Percentiles rank a stretch among this genome's conserved stretches.
phyloP scores from a whole-genome alignment of 2,329 filamentous ascomycete genomes.

The Pseudogymnoascus sp. region DNA sequence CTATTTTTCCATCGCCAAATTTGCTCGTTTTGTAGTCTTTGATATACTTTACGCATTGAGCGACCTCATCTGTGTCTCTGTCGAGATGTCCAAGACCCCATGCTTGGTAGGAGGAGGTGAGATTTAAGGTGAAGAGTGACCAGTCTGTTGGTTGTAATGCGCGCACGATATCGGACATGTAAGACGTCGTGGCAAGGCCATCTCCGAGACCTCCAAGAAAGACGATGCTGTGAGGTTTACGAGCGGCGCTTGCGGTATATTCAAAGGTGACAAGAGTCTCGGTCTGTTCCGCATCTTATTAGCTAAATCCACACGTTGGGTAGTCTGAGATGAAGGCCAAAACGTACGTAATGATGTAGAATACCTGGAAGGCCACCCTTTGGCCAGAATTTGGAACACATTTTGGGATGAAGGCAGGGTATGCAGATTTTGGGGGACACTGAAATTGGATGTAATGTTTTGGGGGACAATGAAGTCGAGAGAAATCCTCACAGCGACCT shows the following conservation, averaged over 20 bases:
- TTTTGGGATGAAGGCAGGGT: constrained; percentile 11
- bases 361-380: constrained; percentile 28
- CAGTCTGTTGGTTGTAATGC: constrained; percentile 31
- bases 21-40: constrained; percentile 28
- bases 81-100: constrained; percentile 33
- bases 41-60: constrained; percentile 26
- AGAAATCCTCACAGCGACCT: neutral
- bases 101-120: constrained; percentile 33
- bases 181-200: constrained; percentile 40
- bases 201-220: constrained; percentile 47
- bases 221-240: constrained; percentile 39
- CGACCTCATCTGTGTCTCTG: constrained; percentile 31
- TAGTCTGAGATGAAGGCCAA: neutral
- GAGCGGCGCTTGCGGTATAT: constrained; percentile 26
- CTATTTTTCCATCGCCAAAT: constrained; percentile 41
- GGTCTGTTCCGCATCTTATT: constrained; percentile 24
- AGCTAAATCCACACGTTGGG: neutral
- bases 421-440: neutral
- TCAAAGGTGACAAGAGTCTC: constrained; percentile 33
- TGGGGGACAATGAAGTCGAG: neutral
- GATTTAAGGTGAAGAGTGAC: constrained; percentile 33
- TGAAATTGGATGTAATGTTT: neutral
- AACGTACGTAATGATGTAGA: constrained; percentile 29
- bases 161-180: constrained; percentile 37
- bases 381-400: constrained; percentile 30